A percentile compares a stretch with the other conserved stretches of the same genome.
These are phyloP conservation scores for Cyberlindnera galapagoensis DNA, from an alignment of 805 yeast genomes.

Conservation along the genomic window DNA sequence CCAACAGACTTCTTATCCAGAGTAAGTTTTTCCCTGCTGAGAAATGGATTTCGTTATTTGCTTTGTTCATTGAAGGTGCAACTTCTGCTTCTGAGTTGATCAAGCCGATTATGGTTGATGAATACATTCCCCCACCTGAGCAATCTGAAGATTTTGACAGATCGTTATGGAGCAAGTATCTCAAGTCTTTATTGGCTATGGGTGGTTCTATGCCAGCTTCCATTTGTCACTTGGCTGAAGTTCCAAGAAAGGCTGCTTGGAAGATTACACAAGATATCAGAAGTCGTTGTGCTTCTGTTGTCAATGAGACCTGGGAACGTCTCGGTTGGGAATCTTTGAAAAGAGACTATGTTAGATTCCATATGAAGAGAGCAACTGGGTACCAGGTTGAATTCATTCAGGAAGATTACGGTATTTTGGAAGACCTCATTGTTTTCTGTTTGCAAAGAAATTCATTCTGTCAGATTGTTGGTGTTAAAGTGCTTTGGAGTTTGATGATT, in stretches of 20 bases:
- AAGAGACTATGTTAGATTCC: slow-evolving; percentile 51
- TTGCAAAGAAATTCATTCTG: slow-evolving; percentile 60
- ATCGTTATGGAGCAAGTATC: slow-evolving; percentile 61
- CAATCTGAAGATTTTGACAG: slow-evolving; percentile 49
- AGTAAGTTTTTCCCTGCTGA: slow-evolving; percentile 57
- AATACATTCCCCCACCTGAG: slow-evolving; percentile 44
- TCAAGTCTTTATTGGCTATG: slow-evolving; percentile 49
- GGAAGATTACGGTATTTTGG: slow-evolving; percentile 52
- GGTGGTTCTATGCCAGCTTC: slow-evolving; percentile 65
- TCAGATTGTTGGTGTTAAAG: slow-evolving; percentile 54
- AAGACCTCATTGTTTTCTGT: slow-evolving; percentile 59
- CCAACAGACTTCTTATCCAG: slow-evolving; percentile 44
- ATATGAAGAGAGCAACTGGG: slow-evolving; percentile 57
- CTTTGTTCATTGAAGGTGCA: slow-evolving; percentile 50
- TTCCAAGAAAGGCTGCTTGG: slow-evolving; percentile 66
- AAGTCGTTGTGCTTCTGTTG: slow-evolving; percentile 45
- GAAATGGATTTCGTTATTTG: slow-evolving; percentile 68
- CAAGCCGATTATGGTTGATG: slow-evolving; percentile 40
- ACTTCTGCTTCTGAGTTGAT: slow-evolving; percentile 48
- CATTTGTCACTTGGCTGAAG: slow-evolving; percentile 60
- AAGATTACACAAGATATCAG: slow-evolving; percentile 60
- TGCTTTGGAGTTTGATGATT: slow-evolving; percentile 68
- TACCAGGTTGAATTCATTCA: slow-evolving; percentile 60
- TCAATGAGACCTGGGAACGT: slow-evolving; percentile 65
- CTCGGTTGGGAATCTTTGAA: slow-evolving; percentile 58